Percentiles rank a stretch among this genome's conserved stretches.
Conservation (phyloP, 495 filamentous ascomycete genomes). For the Aspergillus asperescens region DNA sequence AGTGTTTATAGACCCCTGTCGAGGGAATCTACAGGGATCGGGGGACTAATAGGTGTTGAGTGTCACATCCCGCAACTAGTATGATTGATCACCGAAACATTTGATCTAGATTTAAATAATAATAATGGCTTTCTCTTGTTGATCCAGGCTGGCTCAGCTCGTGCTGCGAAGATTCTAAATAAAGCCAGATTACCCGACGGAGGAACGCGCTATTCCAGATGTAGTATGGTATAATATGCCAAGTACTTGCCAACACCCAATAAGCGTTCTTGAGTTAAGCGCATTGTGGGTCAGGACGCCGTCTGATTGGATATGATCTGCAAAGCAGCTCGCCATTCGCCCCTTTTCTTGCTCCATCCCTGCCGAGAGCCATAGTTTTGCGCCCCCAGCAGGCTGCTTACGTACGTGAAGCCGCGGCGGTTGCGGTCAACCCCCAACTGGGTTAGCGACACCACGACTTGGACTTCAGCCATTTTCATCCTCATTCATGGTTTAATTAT, state of each 20-base stretch:
- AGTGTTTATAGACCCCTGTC: no score
- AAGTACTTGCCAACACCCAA: neutral
- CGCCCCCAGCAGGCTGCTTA: slow-evolving; percentile 1
- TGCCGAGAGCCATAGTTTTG: neutral
- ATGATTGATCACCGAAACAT: no score
- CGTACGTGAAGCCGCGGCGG: neutral
- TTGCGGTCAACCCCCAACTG: neutral
- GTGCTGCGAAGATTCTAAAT: no score
- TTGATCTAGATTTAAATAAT: no score
- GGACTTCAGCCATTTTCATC: slow-evolving; percentile 1
- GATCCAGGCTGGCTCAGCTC: no score
- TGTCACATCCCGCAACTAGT: no score
- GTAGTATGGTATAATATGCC: no score
- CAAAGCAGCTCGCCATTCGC: neutral
- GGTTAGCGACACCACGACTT: slow-evolving; percentile 4
- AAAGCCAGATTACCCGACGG: no score
- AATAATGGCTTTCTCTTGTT: no score
- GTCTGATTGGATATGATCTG: neutral
- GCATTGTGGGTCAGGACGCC: neutral
- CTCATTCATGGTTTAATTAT: neutral
- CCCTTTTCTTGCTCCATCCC: neutral
- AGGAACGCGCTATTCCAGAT: no score
- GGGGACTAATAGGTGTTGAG: no score
- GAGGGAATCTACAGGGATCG: no score
- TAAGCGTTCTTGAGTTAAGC: neutral